Percentiles rank a stretch among this genome's conserved stretches.
Conservation (phyloP, 441 rosid species). For the Aquilaria agallochum region DNA sequence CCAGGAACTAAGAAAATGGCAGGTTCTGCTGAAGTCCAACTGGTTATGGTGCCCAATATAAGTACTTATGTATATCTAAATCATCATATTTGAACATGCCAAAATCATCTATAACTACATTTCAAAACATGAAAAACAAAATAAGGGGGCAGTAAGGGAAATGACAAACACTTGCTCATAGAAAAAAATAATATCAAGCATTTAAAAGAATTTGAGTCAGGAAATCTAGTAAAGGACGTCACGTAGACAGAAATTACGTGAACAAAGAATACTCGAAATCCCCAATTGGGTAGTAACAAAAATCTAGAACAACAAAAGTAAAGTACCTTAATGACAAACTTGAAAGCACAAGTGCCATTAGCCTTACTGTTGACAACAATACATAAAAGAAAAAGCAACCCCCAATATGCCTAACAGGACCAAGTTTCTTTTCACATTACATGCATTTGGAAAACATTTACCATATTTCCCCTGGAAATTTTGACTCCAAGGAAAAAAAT, state of each 20-base stretch:
- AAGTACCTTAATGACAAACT: conserved; percentile 90
- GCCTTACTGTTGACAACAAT: conserved; percentile 98
- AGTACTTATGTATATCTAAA: too few species aligned
- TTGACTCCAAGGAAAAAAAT: not conserved
- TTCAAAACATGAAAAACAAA: too few species aligned
- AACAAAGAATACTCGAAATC: too few species aligned
- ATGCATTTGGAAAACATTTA: conserved; percentile 96
- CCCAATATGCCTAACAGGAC: conserved; percentile 96
- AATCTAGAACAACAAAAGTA: not conserved
- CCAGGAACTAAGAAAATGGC: conserved; percentile 52
- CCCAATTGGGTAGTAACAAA: too few species aligned
- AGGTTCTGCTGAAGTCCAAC: conserved; percentile 83
- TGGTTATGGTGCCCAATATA: conserved; percentile 9
- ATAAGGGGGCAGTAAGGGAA: too few species aligned
- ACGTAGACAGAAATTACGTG: too few species aligned
- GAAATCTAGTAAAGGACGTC: too few species aligned
- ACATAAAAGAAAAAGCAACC: conserved; percentile 94
- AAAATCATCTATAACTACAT: too few species aligned
- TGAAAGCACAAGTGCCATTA: conserved; percentile 94
- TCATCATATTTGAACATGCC: too few species aligned
- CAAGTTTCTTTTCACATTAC: conserved; percentile 95
- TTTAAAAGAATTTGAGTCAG: too few species aligned
- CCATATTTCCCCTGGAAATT: conserved; percentile 80
- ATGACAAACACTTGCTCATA: too few species aligned
- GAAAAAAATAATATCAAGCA: too few species aligned